These are phyloP conservation scores for Syzygium oleosum DNA, from an alignment of 345 rosid genomes.

Conservation along the genomic window DNA sequence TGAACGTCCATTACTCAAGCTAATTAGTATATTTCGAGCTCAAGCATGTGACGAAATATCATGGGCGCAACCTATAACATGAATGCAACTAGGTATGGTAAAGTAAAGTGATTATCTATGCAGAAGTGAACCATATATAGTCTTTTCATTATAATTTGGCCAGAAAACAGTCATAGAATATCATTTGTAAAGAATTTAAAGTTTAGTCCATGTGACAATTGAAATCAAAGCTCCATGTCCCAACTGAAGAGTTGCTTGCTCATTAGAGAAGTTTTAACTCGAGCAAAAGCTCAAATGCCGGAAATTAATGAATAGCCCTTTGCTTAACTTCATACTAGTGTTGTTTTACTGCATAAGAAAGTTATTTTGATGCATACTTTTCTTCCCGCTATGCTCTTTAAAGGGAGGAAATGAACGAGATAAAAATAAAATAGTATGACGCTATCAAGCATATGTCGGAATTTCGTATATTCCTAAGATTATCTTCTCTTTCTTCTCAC, in stretches of 20 bases:
- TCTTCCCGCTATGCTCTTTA: neutral
- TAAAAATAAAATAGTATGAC: neutral
- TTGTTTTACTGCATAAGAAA: neutral
- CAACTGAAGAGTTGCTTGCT: neutral
- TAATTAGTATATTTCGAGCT: no score
- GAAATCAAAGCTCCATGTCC: neutral
- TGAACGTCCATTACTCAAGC: no score
- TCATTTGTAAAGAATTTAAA: neutral
- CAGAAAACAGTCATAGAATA: neutral
- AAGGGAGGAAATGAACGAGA: neutral
- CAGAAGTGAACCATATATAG: no score
- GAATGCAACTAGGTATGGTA: no score
- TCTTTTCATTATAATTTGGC: no score
- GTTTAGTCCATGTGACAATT: neutral
- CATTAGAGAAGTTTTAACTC: neutral
- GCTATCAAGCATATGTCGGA: neutral
- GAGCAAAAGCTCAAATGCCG: neutral
- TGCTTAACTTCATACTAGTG: neutral
- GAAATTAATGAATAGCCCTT: neutral
- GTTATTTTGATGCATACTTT: neutral
- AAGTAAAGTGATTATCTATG: no score
- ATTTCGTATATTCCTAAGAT: neutral
- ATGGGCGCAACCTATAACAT: no score
- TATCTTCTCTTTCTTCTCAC: neutral
- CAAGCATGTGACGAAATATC: no score